Evolutionary conservation across 805 yeast genomes (phyloP).

Genomic region (Saccharomycopsis guyanensis): DNA sequence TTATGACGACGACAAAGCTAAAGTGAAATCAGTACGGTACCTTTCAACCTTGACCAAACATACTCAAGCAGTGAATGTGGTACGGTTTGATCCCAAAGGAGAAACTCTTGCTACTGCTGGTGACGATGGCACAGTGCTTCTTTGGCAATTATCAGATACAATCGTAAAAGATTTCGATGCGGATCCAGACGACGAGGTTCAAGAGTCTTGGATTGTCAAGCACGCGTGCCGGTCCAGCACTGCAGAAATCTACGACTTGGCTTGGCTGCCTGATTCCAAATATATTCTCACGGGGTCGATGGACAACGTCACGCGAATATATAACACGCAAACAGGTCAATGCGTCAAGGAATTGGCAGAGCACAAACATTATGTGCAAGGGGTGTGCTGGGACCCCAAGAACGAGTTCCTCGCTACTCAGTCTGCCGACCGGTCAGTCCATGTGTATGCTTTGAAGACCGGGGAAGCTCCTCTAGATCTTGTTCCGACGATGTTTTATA

Average conservation of each 20-base stretch:
- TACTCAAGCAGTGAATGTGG: conserved; percentile 91
- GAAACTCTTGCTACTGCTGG: conserved; percentile 79
- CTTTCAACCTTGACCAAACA: conserved; percentile 78
- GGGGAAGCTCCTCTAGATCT: conserved; percentile 27
- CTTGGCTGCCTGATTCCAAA: conserved; percentile 85
- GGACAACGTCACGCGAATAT: conserved; percentile 77
- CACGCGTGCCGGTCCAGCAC: conserved; percentile 50
- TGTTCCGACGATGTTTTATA: conserved; percentile 37
- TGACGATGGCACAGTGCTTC: conserved; percentile 83
- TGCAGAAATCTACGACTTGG: conserved; percentile 81
- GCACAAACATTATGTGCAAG: conserved; percentile 89
- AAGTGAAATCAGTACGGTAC: conserved; percentile 52
- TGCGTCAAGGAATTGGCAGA: conserved; percentile 55
- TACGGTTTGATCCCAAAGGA: conserved; percentile 70
- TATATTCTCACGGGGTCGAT: conserved; percentile 83
- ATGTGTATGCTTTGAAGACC: conserved; percentile 44
- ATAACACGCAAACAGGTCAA: conserved; percentile 47
- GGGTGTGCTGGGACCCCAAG: conserved; percentile 91
- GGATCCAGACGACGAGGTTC: conserved; percentile 34
- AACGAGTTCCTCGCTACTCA: conserved; percentile 76
- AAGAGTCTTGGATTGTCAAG: conserved; percentile 70
- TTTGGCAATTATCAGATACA: conserved; percentile 62
- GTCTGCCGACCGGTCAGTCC: conserved; percentile 80
- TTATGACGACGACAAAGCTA: conserved; percentile 29
- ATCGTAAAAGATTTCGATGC: conserved; percentile 54